A percentile compares a stretch with the other conserved stretches of the same genome.
Conservation (phyloP, 192 early-diverging fungal genomes). For the Backusella psychrophila region DNA sequence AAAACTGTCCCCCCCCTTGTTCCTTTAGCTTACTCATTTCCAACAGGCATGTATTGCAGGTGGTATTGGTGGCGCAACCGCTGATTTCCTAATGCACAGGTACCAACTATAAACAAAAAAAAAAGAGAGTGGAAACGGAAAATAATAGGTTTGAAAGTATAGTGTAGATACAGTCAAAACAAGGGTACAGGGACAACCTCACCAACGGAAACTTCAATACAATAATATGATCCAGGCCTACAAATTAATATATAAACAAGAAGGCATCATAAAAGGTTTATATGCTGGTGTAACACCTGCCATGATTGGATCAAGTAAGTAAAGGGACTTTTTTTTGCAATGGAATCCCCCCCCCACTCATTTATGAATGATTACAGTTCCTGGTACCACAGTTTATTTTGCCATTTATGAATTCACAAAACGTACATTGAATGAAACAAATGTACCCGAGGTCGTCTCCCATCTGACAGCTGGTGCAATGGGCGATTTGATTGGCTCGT, state of each 20-base stretch:
- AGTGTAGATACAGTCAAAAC: conserved; percentile 58
- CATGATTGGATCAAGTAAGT: conserved; percentile 46
- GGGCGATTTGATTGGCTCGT: conserved; percentile 52
- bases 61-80: conserved; percentile 50
- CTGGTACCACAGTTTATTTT: conserved; percentile 56
- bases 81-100: conserved; percentile 60
- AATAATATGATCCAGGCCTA: conserved; percentile 59
- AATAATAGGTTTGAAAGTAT: neutral
- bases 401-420: conserved; percentile 57
- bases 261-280: conserved; percentile 49
- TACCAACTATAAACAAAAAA: conserved; percentile 14
- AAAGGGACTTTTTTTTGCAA: too few species aligned
- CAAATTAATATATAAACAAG: conserved; percentile 49
- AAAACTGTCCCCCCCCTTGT: neutral
- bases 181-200: conserved; percentile 53
- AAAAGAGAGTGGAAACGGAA: neutral
- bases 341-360: too few species aligned
- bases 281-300: conserved; percentile 57
- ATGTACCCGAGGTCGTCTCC: conserved; percentile 45
- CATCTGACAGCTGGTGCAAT: conserved; percentile 56
- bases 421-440: conserved; percentile 43
- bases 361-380: conserved; percentile 22
- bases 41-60: conserved; percentile 48
- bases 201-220: conserved; percentile 44
- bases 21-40: neutral